phyloP scores from a whole-genome alignment of 1,284 basidiomycete genomes.

The Leccinum variabile region DNA sequence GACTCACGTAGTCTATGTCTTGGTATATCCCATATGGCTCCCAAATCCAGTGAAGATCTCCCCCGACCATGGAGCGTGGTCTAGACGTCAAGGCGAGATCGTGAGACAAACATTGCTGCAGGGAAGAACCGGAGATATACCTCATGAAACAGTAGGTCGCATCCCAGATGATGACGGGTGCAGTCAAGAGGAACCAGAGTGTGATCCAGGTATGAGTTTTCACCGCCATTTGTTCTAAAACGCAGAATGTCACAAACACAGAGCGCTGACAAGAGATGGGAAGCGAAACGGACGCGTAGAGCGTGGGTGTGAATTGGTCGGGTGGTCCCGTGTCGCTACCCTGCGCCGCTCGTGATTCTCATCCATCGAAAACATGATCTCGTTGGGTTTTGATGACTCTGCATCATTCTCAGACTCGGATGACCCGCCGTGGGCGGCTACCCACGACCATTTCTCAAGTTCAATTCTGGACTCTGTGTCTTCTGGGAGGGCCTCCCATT shows the following conservation, averaged over 20 bases:
- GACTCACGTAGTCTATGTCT: constrained; percentile 61
- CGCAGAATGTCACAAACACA: neutral
- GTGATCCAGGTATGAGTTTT: constrained; percentile 63
- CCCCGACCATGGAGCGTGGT: constrained; percentile 69
- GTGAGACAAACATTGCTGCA: neutral
- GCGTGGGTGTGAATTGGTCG: constrained; percentile 10
- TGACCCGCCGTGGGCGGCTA: neutral
- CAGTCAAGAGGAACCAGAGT: constrained; percentile 65
- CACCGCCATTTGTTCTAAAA: constrained; percentile 42
- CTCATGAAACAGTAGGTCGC: constrained; percentile 71
- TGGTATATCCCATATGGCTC: constrained; percentile 78
- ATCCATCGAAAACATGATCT: neutral
- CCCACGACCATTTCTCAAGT: neutral
- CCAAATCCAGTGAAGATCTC: constrained; percentile 89
- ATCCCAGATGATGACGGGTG: constrained; percentile 65
- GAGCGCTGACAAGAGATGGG: neutral
- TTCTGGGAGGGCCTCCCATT: constrained; percentile 25
- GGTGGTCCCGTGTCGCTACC: neutral
- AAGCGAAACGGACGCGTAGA: neutral
- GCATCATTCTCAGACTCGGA: neutral
- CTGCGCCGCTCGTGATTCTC: neutral
- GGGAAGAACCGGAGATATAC: constrained; percentile 34
- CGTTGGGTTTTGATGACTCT: neutral
- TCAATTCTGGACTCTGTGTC: neutral
- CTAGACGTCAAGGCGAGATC: constrained; percentile 28